A percentile compares a stretch with the other conserved stretches of the same genome.
phyloP scores from a whole-genome alignment of 148 eudicot genomes.

The Rhododendron henanense region DNA sequence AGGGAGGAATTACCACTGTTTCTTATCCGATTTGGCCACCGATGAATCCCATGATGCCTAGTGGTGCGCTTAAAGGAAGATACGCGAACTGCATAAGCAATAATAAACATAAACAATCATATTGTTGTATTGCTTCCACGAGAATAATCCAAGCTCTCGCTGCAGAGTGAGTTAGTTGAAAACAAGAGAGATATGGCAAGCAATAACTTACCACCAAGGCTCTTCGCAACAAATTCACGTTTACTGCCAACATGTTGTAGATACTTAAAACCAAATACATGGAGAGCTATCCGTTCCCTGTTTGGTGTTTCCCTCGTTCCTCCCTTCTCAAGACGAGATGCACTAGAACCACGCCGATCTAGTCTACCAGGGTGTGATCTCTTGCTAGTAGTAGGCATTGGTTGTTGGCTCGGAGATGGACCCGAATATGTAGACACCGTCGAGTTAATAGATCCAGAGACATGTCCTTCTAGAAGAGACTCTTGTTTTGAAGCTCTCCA shows the following conservation, averaged over 20 bases:
- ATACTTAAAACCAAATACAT: constrained; percentile 67
- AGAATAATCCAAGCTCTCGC: not conserved
- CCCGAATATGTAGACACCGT: not conserved
- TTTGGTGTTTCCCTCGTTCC: constrained; percentile 16
- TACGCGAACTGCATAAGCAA: constrained; percentile 59
- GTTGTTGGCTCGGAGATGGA: not conserved
- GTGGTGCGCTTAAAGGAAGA: constrained; percentile 87
- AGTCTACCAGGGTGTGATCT: constrained; percentile 17
- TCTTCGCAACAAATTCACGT: constrained; percentile 78
- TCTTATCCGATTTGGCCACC: constrained; percentile 90
- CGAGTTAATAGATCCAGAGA: not conserved
- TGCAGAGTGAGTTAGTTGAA: not conserved
- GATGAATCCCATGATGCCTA: constrained; percentile 69
- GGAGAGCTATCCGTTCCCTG: constrained; percentile 72
- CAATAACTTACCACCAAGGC: constrained; percentile 52
- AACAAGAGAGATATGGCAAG: not conserved
- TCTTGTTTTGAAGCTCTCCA: not conserved
- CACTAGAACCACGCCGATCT: constrained; percentile 17
- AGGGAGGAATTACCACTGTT: constrained; percentile 58
- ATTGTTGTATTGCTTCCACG: not conserved
- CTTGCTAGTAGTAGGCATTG: not conserved
- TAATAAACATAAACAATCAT: not conserved
- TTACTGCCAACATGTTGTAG: constrained; percentile 70
- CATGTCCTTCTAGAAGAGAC: not conserved
- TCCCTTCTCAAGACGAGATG: constrained; percentile 26